Percentiles rank a stretch among this genome's conserved stretches.
phyloP scores from a whole-genome alignment of 225 moss, liverwort and hornwort genomes.

The Sphagnum tenellum region DNA sequence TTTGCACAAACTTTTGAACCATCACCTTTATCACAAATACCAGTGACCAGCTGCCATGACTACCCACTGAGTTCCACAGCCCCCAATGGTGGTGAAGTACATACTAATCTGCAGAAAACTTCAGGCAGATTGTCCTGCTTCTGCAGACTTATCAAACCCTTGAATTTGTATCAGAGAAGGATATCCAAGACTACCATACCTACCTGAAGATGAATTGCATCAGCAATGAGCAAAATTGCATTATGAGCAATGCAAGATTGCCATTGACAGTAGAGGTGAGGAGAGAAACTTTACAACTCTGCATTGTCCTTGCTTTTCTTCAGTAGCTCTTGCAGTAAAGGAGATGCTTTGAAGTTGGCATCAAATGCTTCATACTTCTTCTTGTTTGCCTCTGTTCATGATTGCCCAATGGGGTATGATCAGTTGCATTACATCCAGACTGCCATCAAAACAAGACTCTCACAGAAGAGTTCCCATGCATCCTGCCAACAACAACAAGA shows the following conservation, averaged over 20 bases:
- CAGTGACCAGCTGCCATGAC: no score
- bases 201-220: no score
- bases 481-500: neutral
- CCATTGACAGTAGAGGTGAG: no score
- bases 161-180: no score
- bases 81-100: no score
- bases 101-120: no score
- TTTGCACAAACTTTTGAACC: neutral
- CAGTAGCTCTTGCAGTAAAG: constrained; percentile 65
- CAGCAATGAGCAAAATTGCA: no score
- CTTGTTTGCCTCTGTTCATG: constrained; percentile 47
- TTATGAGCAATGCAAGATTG: no score
- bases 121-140: no score
- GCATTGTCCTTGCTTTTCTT: constrained; percentile 82
- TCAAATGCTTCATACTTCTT: constrained; percentile 78
- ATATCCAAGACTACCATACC: no score
- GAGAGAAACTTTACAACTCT: constrained; percentile 35
- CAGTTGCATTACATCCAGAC: neutral
- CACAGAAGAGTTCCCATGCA: neutral
- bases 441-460: neutral
- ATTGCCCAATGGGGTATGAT: neutral
- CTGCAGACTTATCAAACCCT: no score
- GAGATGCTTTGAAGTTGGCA: constrained; percentile 71
- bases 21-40: neutral
- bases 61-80: no score